Evolutionary conservation across 768 basidiomycete genomes (phyloP), one percentile per base, ranked within the genome.

Genomic region (Boletus subcaerulescens): DNA sequence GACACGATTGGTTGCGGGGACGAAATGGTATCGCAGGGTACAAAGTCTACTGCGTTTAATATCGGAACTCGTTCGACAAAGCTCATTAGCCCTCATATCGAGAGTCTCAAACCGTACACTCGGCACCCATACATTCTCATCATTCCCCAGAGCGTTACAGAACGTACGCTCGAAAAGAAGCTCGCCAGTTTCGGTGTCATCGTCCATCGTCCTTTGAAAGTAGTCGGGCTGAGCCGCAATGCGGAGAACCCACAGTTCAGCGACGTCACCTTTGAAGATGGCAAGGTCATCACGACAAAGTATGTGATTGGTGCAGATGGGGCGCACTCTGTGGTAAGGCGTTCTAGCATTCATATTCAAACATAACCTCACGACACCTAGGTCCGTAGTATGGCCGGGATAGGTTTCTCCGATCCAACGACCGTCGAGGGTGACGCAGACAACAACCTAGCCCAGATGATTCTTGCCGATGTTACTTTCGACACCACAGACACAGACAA

Each of bases 271-370:
- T 80, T 83, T 57, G 78, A 81, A 31, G 71, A 74, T 43, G 80
- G 81, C 4, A 71, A 71, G 35, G 61, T 67, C 13, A 72, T 82
- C 36, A 71, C 64, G 4, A 64, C 80, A 14, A 73, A 71, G 33
- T 81, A 80, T 61, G 74, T 82, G 5, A 59, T 82, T 32, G 81
- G 77, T 22, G 80, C 81, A 6, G 81, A 84, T 60, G 81, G 82
- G 4, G 67, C 78, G 3, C 72, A 63, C 53, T 83, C 80, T 1
- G 59, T 63, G 33, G 81, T 81, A 59, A 46, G 72, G 61, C 46
- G 7, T 22, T 29, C n/a, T 50, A 7, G 10, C 46, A 26, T n/a
- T 29, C 9, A 6, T 12, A 3, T 14, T 29, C 18, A 2, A 1
- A 26, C n/a, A 22, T 48, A 1, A 7, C 17, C 45, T 55, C 15